Evolutionary conservation across 2,329 filamentous ascomycete genomes (phyloP), one percentile per base, ranked within the genome.

Genomic region (Trichoderma endophyticum): DNA sequence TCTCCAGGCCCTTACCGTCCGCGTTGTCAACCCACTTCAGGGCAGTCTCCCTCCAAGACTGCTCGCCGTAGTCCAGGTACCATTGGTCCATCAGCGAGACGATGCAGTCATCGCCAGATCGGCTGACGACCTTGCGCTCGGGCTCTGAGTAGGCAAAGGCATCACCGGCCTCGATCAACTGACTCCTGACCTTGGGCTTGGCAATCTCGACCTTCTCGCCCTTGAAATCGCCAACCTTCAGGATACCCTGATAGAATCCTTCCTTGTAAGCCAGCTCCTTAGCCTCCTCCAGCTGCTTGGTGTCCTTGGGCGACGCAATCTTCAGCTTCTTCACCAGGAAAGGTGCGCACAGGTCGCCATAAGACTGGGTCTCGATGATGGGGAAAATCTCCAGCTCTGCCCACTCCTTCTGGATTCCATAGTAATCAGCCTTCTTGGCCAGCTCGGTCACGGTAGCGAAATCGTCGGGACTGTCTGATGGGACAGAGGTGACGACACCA

Each of bases 261-360:
- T 98, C 95, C 83, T 96, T 97, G 87, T 99, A 99, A 0, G 96
- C 95, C 75, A 97, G 85, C 76, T 98, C 95, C 84, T 99, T 99
- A 60, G 96, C 96, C 81, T 98, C 92, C 60, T 93, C 92, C 61
- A 99, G 90, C 82, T 95, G 82, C 80, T 93, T 96, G 43, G 91
- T 89, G 79, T 99, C 96, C 83, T 99, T 99, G 74, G 96, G 95
- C 14, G 95, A 98, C 75, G 93, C 91, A 79, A 99, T 99, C 87
- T 98, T 98, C 81, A 98, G 87, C 81, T 96, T 90, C 85, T 98
- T 93, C 69, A 97, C 92, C 72, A 99, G 85, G 77, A 90, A 88
- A 75, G 92, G 91, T 0, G 96, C 96, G 63, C 92, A 92, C 72
- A 97, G 86, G 77, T 97, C 91, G 69, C 94, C 94, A 78, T 95